Conservation (phyloP, 176 grass and related monocot species). For the Bolboschoenus planiculmis region DNA sequence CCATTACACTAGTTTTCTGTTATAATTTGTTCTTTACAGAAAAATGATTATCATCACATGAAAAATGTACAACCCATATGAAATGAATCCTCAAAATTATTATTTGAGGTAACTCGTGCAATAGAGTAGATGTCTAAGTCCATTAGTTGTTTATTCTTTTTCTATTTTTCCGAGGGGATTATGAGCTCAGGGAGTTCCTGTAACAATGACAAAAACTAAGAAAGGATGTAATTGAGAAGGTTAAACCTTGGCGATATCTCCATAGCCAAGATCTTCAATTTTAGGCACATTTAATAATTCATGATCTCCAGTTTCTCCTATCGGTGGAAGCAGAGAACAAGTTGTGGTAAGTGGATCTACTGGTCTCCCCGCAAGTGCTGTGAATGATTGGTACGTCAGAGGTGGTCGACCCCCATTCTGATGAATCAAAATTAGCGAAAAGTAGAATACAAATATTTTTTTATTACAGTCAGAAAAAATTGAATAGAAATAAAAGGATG, state of each 20-base stretch:
- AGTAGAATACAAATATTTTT: not conserved
- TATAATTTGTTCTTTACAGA: not conserved
- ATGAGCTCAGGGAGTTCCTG: not conserved
- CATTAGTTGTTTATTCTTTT: not conserved
- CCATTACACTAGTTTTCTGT: not conserved
- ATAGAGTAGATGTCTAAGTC: not conserved
- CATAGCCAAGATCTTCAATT: slow-evolving; percentile 76
- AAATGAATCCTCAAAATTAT: not conserved
- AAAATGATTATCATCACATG: not conserved
- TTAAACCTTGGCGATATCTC: slow-evolving; percentile 56
- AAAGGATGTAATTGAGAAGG: not conserved
- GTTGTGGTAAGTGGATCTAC: slow-evolving; percentile 31
- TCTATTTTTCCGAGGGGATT: not conserved
- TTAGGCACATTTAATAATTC: slow-evolving; percentile 53
- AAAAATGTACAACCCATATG: not conserved
- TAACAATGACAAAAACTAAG: not conserved
- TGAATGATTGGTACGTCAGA: slow-evolving; percentile 78
- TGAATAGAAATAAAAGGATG: not conserved
- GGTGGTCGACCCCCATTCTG: slow-evolving; percentile 63
- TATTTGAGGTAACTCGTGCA: not conserved
- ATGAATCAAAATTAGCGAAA: not conserved
- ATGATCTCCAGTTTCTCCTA: slow-evolving; percentile 50
- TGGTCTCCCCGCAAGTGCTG: slow-evolving; percentile 45
- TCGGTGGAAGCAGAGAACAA: slow-evolving; percentile 53
- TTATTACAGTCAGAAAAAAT: not conserved